phyloP scores from a whole-genome alignment of 768 basidiomycete genomes.

The Suillus bovinus region DNA sequence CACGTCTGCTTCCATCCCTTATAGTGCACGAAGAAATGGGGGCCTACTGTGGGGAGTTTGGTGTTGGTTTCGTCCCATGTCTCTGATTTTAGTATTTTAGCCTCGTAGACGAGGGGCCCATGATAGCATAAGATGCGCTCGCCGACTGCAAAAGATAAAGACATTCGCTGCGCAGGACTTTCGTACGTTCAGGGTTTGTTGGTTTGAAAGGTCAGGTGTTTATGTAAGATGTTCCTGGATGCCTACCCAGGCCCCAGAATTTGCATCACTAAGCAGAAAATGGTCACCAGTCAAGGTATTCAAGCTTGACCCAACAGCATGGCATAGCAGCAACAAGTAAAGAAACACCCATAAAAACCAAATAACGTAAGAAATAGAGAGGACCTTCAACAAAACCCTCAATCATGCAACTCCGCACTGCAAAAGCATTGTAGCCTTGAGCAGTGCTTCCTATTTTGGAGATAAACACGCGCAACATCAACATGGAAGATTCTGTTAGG shows the following conservation, averaged over 20 bases:
- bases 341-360: neutral
- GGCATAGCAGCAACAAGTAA: neutral
- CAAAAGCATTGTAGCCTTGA: neutral
- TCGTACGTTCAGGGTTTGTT: neutral
- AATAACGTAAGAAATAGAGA: neutral
- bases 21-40: conserved; percentile 96
- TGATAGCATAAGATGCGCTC: conserved; percentile 94
- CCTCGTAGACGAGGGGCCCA: conserved; percentile 94
- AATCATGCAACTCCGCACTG: neutral
- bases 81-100: conserved; percentile 79
- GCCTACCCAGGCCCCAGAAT: neutral
- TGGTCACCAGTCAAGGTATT: too few species aligned
- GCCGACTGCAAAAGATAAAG: conserved; percentile 48
- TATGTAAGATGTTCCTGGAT: neutral
- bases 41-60: conserved; percentile 60
- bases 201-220: conserved; percentile 5
- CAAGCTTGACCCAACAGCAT: neutral
- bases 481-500: neutral
- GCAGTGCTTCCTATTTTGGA: neutral
- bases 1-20: conserved; percentile 99
- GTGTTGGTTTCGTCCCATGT: conserved; percentile 65
- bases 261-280: neutral
- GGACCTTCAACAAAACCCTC: neutral
- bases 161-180: conserved; percentile 9
- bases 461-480: neutral